Evolutionary conservation across 331 rosid genomes (phyloP), one percentile per base, ranked within the genome.

Genomic region (Phaseolus coccineus): DNA sequence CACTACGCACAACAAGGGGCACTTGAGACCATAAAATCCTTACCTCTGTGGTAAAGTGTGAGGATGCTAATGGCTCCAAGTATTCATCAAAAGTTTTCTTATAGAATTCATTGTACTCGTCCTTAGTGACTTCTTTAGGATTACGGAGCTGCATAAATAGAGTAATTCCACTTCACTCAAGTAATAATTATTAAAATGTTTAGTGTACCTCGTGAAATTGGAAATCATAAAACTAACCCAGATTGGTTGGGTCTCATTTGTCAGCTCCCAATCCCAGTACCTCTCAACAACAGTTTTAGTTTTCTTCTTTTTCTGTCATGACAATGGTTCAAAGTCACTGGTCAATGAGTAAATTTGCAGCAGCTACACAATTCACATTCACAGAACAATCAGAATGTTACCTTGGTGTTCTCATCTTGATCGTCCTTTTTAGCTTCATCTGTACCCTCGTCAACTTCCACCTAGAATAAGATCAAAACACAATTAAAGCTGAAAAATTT

Each of bases 201-300:
- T 42, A 40, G 50, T 27, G 62, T 25, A 74, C 47, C 44, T 37
- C 27, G 63, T 57, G 78, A 61, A 31, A 61, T 64, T 19, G 15
- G 35, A 80, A 64, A 58, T 27, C 56, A 37, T 66, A 83, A 39
- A 69, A 78, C 94, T 82, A 78, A 88, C 99, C 99, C 99, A 96
- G 53, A 96, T 87, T 19, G 98, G 99, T 51, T 96, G 98, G 25
- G 97, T 93, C 85, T 96, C 99, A 76, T 96, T 96, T 16, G 81
- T 76, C 63, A 93, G 98, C 78, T 90, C 98, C 99, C 99, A 96
- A 78, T 96, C 98, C 99, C 99, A 96, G 76, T 96, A 93, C 59
- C 81, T 87, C 86, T 93, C 93, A 73, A 91, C 92, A 79, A 96
- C 95, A 72, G 98, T 96, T 91, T 91, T 91, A 13, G 96, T 96